A percentile compares a stretch with the other conserved stretches of the same genome.
phyloP scores from a whole-genome alignment of 169 alveolate genomes.

The Plasmodium blacklocki region DNA sequence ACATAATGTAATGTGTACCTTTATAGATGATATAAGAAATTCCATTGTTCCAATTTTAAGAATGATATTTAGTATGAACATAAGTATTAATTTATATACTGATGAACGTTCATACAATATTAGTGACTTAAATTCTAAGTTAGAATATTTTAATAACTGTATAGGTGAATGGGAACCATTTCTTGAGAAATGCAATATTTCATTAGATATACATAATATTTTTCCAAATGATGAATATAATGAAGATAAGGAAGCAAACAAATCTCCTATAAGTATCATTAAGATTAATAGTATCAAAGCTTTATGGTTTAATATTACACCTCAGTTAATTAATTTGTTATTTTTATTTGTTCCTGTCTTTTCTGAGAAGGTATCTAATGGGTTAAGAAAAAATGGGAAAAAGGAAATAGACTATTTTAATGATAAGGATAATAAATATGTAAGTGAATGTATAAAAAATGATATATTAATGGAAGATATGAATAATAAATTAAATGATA shows the following conservation, averaged over 20 bases:
- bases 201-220: constrained; percentile 47
- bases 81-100: constrained; percentile 41
- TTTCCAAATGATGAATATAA: constrained; percentile 69
- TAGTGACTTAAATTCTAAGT: constrained; percentile 75
- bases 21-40: constrained; percentile 87
- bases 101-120: constrained; percentile 61
- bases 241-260: constrained; percentile 84
- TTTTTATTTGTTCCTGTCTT: constrained; percentile 87
- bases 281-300: constrained; percentile 83
- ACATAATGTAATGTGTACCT: constrained; percentile 83
- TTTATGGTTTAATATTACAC: constrained; percentile 87
- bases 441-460: no score
- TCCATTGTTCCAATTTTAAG: constrained; percentile 88
- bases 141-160: constrained; percentile 85
- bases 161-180: constrained; percentile 90
- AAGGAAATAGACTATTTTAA: neutral
- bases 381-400: constrained; percentile 27
- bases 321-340: constrained; percentile 87
- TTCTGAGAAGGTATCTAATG: constrained; percentile 76
- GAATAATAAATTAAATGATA: neutral
- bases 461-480: no score
- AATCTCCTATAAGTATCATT: constrained; percentile 82
- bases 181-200: constrained; percentile 81
- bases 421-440: neutral
- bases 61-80: constrained; percentile 69